A percentile compares a stretch with the other conserved stretches of the same genome.
These are phyloP conservation scores for Ceratobasidium sp. DNA, from an alignment of 1,284 basidiomycete species.

Conservation along the genomic window DNA sequence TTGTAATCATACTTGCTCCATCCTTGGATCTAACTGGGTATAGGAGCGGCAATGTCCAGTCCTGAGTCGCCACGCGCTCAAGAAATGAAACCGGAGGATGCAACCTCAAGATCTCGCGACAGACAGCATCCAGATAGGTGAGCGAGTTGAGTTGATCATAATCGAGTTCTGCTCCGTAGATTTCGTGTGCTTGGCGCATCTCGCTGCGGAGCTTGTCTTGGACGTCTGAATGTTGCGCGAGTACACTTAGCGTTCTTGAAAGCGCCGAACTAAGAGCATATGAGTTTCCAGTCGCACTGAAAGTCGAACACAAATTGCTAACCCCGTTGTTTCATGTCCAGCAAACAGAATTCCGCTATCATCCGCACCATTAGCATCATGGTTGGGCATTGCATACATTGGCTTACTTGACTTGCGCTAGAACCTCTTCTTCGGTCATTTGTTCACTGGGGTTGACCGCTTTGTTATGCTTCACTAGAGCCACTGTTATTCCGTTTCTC, in stretches of 20 bases:
- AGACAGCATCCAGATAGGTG: conserved; percentile 6
- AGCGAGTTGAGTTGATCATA: conserved; percentile 20
- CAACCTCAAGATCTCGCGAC: conserved; percentile 11
- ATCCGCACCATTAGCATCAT: background rate
- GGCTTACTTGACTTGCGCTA: conserved; percentile 17
- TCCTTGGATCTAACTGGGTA: conserved; percentile 4
- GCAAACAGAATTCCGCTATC: conserved; percentile 28
- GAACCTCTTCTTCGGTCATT: conserved; percentile 43
- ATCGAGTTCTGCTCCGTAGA: conserved; percentile 42
- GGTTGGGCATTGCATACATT: background rate
- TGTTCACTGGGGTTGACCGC: conserved; percentile 38
- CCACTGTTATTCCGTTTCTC: background rate
- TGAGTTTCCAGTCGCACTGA: background rate
- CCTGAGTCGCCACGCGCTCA: background rate
- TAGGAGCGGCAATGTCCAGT: background rate
- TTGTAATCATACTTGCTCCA: background rate
- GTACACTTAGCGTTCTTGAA: conserved; percentile 54
- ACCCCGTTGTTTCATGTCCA: conserved; percentile 46
- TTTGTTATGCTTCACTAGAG: background rate
- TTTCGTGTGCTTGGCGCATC: conserved; percentile 47
- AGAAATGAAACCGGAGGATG: background rate
- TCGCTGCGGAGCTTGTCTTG: conserved; percentile 67
- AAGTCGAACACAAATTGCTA: background rate
- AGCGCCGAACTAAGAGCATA: conserved; percentile 49
- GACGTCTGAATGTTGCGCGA: conserved; percentile 50